Conservation (phyloP, 306 rosid genomes). For the Cicer cuneatum region DNA sequence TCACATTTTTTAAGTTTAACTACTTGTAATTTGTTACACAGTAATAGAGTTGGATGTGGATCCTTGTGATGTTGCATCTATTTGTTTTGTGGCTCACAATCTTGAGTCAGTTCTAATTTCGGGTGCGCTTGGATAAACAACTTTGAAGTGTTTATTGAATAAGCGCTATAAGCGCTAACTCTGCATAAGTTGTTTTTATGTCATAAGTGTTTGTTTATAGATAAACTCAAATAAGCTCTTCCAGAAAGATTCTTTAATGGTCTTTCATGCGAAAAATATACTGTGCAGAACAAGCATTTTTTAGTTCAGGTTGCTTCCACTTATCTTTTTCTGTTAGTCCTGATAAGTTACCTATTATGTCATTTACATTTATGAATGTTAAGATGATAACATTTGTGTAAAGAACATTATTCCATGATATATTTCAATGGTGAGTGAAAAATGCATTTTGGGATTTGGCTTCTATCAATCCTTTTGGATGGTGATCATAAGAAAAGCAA, state of each 20-base stretch:
- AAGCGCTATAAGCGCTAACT: background rate
- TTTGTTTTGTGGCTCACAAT: background rate
- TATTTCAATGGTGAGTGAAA: background rate
- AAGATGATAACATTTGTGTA: background rate
- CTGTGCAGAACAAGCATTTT: background rate
- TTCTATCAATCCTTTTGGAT: background rate
- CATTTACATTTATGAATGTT: background rate
- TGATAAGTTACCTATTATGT: background rate
- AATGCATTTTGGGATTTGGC: background rate
- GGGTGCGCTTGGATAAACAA: background rate
- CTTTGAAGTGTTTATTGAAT: background rate
- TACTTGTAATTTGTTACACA: conserved; percentile 19
- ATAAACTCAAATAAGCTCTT: background rate
- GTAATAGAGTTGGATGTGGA: background rate
- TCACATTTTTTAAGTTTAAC: conserved; percentile 5
- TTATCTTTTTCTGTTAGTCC: background rate
- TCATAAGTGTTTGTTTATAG: background rate
- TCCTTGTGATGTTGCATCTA: background rate
- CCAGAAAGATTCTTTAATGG: background rate
- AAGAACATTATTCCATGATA: background rate
- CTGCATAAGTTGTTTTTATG: background rate
- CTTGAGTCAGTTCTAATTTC: background rate
- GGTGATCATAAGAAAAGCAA: conserved; percentile 1
- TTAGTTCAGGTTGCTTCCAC: conserved; percentile 11
- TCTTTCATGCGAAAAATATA: background rate